A percentile compares a stretch with the other conserved stretches of the same genome.
Conservation (phyloP, 495 filamentous ascomycete species). For the Xylaria curta region DNA sequence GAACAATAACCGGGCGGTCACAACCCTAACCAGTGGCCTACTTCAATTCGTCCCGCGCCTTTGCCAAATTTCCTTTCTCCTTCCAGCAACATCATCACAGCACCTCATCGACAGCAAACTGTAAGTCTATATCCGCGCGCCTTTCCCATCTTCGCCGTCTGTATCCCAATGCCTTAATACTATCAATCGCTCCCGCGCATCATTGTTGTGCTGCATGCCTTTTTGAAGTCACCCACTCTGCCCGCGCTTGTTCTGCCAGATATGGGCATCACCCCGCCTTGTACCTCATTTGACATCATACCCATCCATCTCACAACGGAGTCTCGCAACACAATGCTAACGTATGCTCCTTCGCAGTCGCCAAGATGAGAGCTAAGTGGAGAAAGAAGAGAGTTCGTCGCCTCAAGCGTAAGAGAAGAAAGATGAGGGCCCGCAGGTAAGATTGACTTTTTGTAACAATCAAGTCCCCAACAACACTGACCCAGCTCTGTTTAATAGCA, state of each 20-base stretch:
- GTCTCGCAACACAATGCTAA: constrained; percentile 24
- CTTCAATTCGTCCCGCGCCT: constrained; percentile 36
- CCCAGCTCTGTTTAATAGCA: constrained; percentile 51
- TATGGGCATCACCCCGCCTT: constrained; percentile 10
- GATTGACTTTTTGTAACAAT: constrained; percentile 26
- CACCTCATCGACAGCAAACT: constrained; percentile 27
- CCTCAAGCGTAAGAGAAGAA: constrained; percentile 99
- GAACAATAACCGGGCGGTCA: constrained; percentile 39
- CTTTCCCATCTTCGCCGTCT: background rate
- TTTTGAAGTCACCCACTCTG: background rate
- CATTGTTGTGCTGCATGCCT: background rate
- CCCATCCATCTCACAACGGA: background rate
- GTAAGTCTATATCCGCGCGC: constrained; percentile 17
- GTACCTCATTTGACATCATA: constrained; percentile 18
- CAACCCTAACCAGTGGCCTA: constrained; percentile 41
- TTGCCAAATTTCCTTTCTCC: constrained; percentile 33
- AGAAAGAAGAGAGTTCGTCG: constrained; percentile 98
- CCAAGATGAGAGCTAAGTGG: constrained; percentile 99
- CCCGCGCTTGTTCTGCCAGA: background rate
- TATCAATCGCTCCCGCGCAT: background rate
- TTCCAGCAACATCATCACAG: constrained; percentile 29
- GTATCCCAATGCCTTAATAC: background rate
- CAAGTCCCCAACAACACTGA: constrained; percentile 32
- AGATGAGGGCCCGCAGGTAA: constrained; percentile 92
- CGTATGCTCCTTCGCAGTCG: constrained; percentile 37